Evolutionary conservation across 257 asterid genomes (phyloP), one percentile per base, ranked within the genome.

Genomic region (Solanum appendiculatum): DNA sequence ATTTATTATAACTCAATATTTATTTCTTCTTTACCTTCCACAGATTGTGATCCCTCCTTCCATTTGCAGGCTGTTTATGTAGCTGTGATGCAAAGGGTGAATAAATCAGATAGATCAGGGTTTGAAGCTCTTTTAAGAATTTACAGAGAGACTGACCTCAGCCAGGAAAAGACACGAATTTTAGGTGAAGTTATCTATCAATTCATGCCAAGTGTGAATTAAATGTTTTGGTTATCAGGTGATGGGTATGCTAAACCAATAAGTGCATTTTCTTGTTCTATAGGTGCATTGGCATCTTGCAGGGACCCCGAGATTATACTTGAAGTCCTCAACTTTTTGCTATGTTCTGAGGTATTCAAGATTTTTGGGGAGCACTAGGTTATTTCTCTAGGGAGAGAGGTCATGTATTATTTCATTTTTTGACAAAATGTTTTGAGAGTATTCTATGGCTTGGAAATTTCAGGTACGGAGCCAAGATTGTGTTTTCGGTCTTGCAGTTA

Each of bases 391-490:
- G 25, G 8, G 42, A 6, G 42, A 46, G 84, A 25, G 37, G 51
- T 33, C 80, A 34, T 72, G 51, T n/a, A 31, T 27, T n/a, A 29
- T 36, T 13, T 85, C 82, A 46, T n/a, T 39, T 86, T 44, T 46
- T 63, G 64, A 12, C 83, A 80, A 21, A 51, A n/a, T 46, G 36
- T 46, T 86, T 48, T 16, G 48, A 29, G 40, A 66, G 29, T 68
- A 54, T 77, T 81, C 36, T 75, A 74, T 87, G 39, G 33, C 39
- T 54, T 70, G 36, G 82, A 87, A 27, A 51, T 77, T 87, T 84
- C 80, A 97, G 99, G 99, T 97, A 42, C 91, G 99, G 91, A 95
- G 96, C 93, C 99, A 95, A 92, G 98, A 97, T 88, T 98, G 91
- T 86, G 95, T 97, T 82, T 40, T 87, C 73, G 99, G 99, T 87